Base-by-base conservation (phyloP, 75 land plant genomes). In the Pinus albicaulis region DNA sequence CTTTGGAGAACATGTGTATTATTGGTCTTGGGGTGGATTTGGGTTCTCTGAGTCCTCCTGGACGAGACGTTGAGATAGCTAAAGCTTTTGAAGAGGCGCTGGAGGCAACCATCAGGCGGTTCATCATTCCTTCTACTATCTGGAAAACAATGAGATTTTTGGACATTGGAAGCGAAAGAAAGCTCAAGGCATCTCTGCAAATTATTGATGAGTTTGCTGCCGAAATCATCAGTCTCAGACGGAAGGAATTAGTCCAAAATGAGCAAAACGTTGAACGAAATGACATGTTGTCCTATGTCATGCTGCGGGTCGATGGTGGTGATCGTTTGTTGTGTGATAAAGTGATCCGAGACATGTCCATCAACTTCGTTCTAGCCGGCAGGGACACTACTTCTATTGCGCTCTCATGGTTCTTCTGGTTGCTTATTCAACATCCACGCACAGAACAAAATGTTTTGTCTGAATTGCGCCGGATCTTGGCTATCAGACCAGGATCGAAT, bases 341-440 rank as follows among this genome's bases (percentile, higher is more conserved):
- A 72, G 76, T 85, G 69, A 63, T 85, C 28, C 55, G 90, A 52
- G 87, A 82, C 72, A 82, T 85, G 22, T 76, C 61, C 66, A 17
- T 80, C 17, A 80, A 70, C 62, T 89, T 92, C 88, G 77, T 92
- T 80, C 85, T 92, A 20, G 93, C 93, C 2, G 91, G 93, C 13
- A 85, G 93, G 53, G 93, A 89, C 80, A 89, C 91, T 61, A 78
- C 89, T 34, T 87, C 91, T 13, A 83, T 87, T 15, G 89, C 86
- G 14, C 81, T 91, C 48, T 84, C 83, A 56, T 91, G 93, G 93
- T 91, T 91, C 82, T 91, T 91, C 82, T 91, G 86, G 84, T 65
- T 89, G 48, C 57, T 92, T 34, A 65, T 65, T 3, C 80, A 76
- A 41, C 71, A 92, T 79, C 94, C 88, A 2, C 1, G 6, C 7